Evolutionary conservation across 2,329 filamentous ascomycete species (phyloP).

Genomic region (Aspergillus viridinutans): DNA sequence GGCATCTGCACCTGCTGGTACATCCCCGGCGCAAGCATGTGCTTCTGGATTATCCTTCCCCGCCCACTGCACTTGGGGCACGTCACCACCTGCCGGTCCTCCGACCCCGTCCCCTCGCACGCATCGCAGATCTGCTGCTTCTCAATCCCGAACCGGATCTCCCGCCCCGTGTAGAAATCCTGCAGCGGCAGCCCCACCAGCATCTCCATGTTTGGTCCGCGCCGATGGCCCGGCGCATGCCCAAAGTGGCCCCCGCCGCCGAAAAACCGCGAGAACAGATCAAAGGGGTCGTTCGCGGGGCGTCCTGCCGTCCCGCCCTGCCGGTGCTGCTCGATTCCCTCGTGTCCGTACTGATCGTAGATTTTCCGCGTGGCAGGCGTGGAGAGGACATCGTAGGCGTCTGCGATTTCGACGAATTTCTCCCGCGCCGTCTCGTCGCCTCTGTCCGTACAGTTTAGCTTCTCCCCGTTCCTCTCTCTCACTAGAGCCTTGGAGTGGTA

Average conservation of each 20-base stretch:
- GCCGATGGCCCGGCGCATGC: conserved; percentile 66
- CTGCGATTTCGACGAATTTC: conserved; percentile 90
- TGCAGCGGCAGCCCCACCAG: conserved; percentile 72
- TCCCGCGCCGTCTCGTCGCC: conserved; percentile 74
- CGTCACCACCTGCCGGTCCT: conserved; percentile 76
- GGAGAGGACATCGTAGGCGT: conserved; percentile 90
- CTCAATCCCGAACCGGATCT: conserved; percentile 58
- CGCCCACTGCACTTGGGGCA: conserved; percentile 75
- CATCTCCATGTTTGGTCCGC: conserved; percentile 86
- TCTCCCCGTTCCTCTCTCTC: neutral
- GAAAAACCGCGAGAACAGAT: conserved; percentile 95
- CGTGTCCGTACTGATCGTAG: conserved; percentile 92
- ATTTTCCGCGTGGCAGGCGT: conserved; percentile 75
- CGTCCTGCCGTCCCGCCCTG: conserved; percentile 60
- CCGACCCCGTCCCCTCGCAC: conserved; percentile 80
- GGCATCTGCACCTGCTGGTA: conserved; percentile 94
- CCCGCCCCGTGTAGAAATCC: conserved; percentile 30
- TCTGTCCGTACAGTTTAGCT: conserved; percentile 41
- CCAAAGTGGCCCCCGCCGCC: conserved; percentile 84
- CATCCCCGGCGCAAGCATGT: conserved; percentile 94
- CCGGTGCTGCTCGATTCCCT: conserved; percentile 79
- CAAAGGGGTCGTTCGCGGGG: conserved; percentile 77
- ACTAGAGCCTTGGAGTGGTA: neutral
- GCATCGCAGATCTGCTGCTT: conserved; percentile 93
- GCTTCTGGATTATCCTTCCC: conserved; percentile 80